phyloP scores from a whole-genome alignment of 345 rosid species.

The Salix brachista region DNA sequence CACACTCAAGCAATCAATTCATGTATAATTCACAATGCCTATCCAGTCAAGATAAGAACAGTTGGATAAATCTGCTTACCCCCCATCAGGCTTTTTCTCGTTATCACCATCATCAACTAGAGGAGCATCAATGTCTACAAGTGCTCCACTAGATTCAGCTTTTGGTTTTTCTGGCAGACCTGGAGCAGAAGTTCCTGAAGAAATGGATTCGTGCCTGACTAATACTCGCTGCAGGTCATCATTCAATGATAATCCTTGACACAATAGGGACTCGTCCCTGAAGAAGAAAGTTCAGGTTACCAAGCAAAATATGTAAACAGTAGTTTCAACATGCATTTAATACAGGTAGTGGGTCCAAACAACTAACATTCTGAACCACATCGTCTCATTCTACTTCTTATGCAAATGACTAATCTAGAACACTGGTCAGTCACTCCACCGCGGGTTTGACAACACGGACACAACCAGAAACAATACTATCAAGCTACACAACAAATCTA shows the following conservation, averaged over 20 bases:
- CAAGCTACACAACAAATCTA: neutral
- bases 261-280: constrained; percentile 89
- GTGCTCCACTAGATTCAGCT: constrained; percentile 51
- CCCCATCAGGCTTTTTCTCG: constrained; percentile 45
- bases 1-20: neutral
- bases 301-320: neutral
- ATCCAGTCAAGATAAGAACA: neutral
- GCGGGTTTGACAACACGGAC: neutral
- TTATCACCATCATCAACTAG: constrained; percentile 69
- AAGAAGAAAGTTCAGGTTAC: constrained; percentile 10
- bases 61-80: constrained; percentile 34
- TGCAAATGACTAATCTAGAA: neutral
- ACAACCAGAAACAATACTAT: neutral
- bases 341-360: neutral
- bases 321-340: neutral
- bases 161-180: constrained; percentile 39
- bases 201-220: constrained; percentile 78
- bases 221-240: constrained; percentile 95
- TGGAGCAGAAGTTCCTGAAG: constrained; percentile 57
- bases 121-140: constrained; percentile 56
- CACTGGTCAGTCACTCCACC: neutral
- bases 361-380: neutral
- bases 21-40: neutral
- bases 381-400: neutral
- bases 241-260: constrained; percentile 88